Evolutionary conservation across 2,329 filamentous ascomycete species (phyloP).

Genomic region (Rhynchosporium graminicola): DNA sequence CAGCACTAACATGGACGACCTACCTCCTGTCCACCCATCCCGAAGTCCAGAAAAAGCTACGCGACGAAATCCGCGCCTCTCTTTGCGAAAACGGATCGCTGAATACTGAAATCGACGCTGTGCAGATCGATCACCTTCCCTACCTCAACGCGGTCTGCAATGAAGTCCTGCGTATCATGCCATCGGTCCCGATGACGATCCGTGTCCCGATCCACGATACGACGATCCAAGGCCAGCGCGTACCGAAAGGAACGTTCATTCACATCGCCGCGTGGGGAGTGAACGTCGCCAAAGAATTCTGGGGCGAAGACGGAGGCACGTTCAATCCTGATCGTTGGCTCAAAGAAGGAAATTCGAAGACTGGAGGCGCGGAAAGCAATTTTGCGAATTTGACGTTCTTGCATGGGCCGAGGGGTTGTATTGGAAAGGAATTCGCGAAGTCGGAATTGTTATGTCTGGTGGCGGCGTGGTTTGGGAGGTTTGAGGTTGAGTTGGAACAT

Average conservation of each 20-base stretch:
- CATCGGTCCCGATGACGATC: slow-evolving; percentile 70
- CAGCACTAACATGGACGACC: slow-evolving; percentile 70
- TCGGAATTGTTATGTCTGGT: slow-evolving; percentile 83
- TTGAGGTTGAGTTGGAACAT: slow-evolving; percentile 60
- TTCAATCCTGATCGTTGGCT: slow-evolving; percentile 83
- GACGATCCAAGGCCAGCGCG: slow-evolving; percentile 60
- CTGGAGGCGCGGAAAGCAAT: slow-evolving; percentile 71
- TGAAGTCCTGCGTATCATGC: slow-evolving; percentile 72
- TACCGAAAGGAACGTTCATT: slow-evolving; percentile 71
- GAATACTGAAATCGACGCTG: slow-evolving; percentile 46
- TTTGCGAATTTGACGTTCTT: slow-evolving; percentile 80
- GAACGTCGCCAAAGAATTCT: slow-evolving; percentile 68
- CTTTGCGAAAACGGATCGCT: slow-evolving; percentile 41
- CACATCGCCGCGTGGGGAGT: slow-evolving; percentile 64
- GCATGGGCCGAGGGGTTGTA: slow-evolving; percentile 83
- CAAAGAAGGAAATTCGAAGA: slow-evolving; percentile 49
- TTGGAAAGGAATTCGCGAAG: slow-evolving; percentile 77
- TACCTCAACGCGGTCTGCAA: slow-evolving; percentile 79
- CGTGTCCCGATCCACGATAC: slow-evolving; percentile 66
- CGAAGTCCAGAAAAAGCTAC: slow-evolving; percentile 64
- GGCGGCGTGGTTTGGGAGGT: slow-evolving; percentile 74
- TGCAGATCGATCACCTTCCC: slow-evolving; percentile 70
- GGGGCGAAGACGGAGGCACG: slow-evolving; percentile 71
- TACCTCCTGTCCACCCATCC: slow-evolving; percentile 67
- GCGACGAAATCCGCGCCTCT: slow-evolving; percentile 63